phyloP scores from a whole-genome alignment of 305 asterid genomes.

The Stenogyne calaminthoides region DNA sequence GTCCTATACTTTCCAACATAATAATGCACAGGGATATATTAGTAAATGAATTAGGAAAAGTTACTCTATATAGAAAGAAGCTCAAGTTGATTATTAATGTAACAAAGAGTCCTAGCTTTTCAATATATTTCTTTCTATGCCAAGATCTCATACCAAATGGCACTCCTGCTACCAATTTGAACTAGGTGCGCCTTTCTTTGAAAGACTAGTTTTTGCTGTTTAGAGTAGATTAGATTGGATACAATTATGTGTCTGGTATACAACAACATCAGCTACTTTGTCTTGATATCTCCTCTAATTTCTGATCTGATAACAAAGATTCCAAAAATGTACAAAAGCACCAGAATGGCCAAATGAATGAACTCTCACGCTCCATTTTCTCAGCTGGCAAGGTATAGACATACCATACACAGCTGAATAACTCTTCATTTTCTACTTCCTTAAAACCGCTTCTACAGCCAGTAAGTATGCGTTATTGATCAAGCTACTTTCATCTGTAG shows the following conservation, averaged over 20 bases:
- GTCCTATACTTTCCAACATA: too few species aligned
- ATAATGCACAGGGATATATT: too few species aligned
- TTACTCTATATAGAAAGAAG: too few species aligned
- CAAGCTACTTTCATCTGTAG: neutral
- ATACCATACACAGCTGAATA: neutral
- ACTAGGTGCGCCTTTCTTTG: too few species aligned
- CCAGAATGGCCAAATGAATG: neutral
- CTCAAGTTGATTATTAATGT: too few species aligned
- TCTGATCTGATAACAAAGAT: neutral
- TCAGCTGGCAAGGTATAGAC: neutral
- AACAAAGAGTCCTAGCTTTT: too few species aligned
- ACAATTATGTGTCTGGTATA: neutral
- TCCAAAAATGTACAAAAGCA: neutral
- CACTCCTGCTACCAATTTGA: too few species aligned
- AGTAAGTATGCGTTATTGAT: neutral
- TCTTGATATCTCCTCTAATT: neutral
- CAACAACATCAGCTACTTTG: slow-evolving; percentile 3
- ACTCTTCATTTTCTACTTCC: neutral
- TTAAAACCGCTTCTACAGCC: neutral
- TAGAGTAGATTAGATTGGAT: too few species aligned
- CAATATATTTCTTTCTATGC: too few species aligned
- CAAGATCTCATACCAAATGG: too few species aligned
- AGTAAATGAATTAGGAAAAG: too few species aligned
- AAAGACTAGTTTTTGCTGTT: too few species aligned
- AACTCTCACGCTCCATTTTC: neutral